Percentiles rank a stretch among this genome's conserved stretches.
These are phyloP conservation scores for Protomyces arabidopsidicola DNA, from an alignment of 1,139 yeast species.

Conservation along the genomic window DNA sequence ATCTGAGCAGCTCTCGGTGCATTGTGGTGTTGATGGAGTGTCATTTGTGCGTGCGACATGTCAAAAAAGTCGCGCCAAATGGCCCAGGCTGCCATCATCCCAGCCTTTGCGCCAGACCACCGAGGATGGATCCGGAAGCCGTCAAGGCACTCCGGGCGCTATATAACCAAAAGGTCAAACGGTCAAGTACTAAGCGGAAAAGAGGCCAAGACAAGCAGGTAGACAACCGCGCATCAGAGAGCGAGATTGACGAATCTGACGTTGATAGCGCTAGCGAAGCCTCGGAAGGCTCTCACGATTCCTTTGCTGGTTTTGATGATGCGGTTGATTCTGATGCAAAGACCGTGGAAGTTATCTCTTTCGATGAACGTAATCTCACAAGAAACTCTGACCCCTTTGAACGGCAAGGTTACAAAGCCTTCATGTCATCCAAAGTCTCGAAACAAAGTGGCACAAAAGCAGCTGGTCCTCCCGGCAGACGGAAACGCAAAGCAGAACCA, in stretches of 20 bases:
- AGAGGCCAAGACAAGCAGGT: background rate
- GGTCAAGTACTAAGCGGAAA: background rate
- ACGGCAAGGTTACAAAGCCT: slow-evolving; percentile 17
- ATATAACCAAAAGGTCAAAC: slow-evolving; percentile 6
- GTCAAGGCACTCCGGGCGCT: slow-evolving; percentile 11
- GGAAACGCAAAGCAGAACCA: background rate
- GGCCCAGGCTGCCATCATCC: too few species aligned
- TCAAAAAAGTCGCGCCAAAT: too few species aligned
- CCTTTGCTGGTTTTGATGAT: slow-evolving; percentile 5
- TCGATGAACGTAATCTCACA: slow-evolving; percentile 3
- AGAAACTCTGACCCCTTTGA: background rate
- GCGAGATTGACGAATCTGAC: background rate
- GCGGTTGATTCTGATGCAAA: background rate
- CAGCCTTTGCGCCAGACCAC: background rate
- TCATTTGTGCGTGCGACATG: too few species aligned
- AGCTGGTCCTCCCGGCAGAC: background rate
- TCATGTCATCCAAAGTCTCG: slow-evolving; percentile 25
- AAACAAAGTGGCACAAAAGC: background rate
- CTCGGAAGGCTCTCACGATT: background rate
- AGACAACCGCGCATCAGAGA: background rate
- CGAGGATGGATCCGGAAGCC: slow-evolving; percentile 19
- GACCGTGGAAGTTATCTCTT: slow-evolving; percentile 14
- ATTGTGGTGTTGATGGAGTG: too few species aligned
- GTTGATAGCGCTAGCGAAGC: background rate
- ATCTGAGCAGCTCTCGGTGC: too few species aligned